Base-by-base conservation (phyloP, 768 basidiomycete species). In the Pisolithus sp. region DNA sequence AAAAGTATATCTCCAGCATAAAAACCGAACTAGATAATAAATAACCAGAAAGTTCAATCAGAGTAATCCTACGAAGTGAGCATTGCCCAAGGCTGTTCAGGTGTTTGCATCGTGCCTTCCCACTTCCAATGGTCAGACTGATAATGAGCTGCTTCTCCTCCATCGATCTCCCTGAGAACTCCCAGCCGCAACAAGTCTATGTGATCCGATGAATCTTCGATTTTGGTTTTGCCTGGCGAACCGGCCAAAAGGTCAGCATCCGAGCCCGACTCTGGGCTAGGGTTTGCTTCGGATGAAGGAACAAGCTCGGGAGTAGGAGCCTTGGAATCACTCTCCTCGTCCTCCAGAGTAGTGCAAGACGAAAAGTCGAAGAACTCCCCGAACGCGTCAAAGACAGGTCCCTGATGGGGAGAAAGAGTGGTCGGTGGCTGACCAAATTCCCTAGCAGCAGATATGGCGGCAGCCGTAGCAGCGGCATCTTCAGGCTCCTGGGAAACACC, bases 261-360 rank as follows among this genome's bases (percentile, higher is more conserved):
- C 8, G 83, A 78, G 34, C 76, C 80, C 13, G 86, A 89, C 59
- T 85, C 84, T 2, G 88, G 88, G 62, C 86, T 89, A 10, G 80
- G 82, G 57, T 88, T 86, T 18, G 86, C 80, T 52, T 87, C 86
- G 18, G 85, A 83, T 10, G 82, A 79, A 31, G 75, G 74, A 15
- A 86, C 71, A 45, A 90, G 74, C 50, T 89, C 88, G 8, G 88
- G 88, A 3, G 88, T 89, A 7, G 77, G 74, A n/a, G 82, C 79
- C 60, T 85, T 86, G 13, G 82, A 84, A 45, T 68, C 66, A 46
- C 77, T 79, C 34, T 84, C 84, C 52, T 87, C 85, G 20, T 80
- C 81, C 9, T 72, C 68, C 37, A 64, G 64, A 15, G 72, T 74
- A 47, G 73, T 73, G 57, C 77, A 85, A 7, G 75, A 76, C 43